Evolutionary conservation across 306 rosid genomes (phyloP).

Genomic region (Lotus japonicus): DNA sequence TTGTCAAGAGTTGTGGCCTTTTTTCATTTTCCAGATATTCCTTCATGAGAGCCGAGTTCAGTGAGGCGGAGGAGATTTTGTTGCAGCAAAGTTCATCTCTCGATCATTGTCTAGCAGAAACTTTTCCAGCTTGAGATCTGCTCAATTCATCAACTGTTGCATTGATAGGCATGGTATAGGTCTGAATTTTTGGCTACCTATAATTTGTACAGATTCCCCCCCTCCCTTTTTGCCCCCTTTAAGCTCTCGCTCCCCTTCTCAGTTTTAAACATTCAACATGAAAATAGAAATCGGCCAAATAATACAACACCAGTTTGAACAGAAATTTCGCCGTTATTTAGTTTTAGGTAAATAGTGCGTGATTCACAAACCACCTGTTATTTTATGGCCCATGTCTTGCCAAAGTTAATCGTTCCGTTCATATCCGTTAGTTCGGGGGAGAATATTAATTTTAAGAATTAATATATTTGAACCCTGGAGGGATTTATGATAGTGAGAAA

Average conservation of each 20-base stretch:
- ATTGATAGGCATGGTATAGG: slow-evolving; percentile 43
- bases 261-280: slow-evolving; percentile 39
- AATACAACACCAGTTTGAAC: slow-evolving; percentile 46
- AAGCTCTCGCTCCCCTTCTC: slow-evolving; percentile 13
- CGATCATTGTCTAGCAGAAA: slow-evolving; percentile 16
- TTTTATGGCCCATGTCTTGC: too few relatives aligned
- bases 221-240: slow-evolving; percentile 8
- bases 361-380: too few relatives aligned
- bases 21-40: slow-evolving; percentile 19
- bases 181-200: slow-evolving; percentile 57
- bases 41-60: slow-evolving; percentile 25
- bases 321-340: background rate
- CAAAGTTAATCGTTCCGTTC: too few relatives aligned
- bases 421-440: too few relatives aligned
- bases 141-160: slow-evolving; percentile 31
- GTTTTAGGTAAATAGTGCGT: too few relatives aligned
- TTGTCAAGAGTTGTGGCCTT: slow-evolving; percentile 22
- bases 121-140: slow-evolving; percentile 34
- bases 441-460: too few relatives aligned
- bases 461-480: too few relatives aligned
- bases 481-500: too few relatives aligned
- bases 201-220: slow-evolving; percentile 59
- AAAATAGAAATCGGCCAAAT: slow-evolving; percentile 53
- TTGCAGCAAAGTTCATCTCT: slow-evolving; percentile 21
- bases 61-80: slow-evolving; percentile 21